Percentiles rank a stretch among this genome's conserved stretches.
These are phyloP conservation scores for Wickerhamiella sorbophila DNA, from an alignment of 805 yeast genomes.

Conservation along the genomic window DNA sequence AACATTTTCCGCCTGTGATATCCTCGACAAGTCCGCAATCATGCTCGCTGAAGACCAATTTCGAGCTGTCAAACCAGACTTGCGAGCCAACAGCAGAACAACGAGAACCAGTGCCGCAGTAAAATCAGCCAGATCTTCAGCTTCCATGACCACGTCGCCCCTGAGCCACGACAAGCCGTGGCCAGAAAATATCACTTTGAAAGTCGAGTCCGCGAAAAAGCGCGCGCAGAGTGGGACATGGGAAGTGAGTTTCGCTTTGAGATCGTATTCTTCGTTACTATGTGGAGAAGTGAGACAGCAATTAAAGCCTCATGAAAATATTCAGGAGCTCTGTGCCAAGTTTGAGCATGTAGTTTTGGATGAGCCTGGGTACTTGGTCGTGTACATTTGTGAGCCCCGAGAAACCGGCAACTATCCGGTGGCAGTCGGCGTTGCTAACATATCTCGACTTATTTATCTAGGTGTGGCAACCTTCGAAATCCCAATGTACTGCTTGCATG, in stretches of 20 bases:
- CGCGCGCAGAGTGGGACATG: not conserved
- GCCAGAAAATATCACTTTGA: not conserved
- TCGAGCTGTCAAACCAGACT: not conserved
- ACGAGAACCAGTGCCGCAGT: not conserved
- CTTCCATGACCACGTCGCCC: not conserved
- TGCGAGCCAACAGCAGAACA: not conserved
- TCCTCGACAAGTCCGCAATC: not conserved
- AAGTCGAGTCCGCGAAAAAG: not conserved
- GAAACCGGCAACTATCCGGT: not conserved
- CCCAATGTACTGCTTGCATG: not conserved
- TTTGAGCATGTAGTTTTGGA: not conserved
- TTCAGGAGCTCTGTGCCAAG: not conserved
- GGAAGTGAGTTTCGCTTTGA: not conserved
- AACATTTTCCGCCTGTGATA: not conserved
- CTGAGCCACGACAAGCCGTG: not conserved
- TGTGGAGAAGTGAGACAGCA: not conserved
- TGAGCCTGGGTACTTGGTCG: not conserved
- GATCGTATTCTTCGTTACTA: not conserved
- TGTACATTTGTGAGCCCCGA: not conserved
- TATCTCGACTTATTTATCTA: not conserved
- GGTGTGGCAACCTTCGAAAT: not conserved
- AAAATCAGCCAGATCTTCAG: not conserved
- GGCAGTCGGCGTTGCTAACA: not conserved
- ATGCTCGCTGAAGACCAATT: not conserved
- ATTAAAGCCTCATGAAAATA: not conserved